Evolutionary conservation across 2,329 filamentous ascomycete genomes (phyloP).

Genomic region (Epichloe baconii): DNA sequence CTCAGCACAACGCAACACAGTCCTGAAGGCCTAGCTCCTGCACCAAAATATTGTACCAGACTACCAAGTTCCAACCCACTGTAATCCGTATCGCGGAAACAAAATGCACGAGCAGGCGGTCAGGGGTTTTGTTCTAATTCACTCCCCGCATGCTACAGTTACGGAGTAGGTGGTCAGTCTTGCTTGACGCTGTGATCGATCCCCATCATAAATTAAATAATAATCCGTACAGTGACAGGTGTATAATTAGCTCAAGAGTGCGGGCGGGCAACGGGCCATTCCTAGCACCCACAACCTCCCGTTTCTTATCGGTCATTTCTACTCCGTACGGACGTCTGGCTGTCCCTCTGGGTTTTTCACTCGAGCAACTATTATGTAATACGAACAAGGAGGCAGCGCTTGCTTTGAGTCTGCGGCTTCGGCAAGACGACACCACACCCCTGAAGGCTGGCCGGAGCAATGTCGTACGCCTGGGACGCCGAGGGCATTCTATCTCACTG

Average conservation of each 20-base stretch:
- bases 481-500: neutral
- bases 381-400: too few relatives aligned
- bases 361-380: neutral
- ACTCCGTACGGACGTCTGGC: neutral
- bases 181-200: neutral
- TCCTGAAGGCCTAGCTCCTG: neutral
- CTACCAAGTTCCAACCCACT: neutral
- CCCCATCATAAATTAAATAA: neutral
- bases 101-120: neutral
- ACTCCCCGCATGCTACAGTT: neutral
- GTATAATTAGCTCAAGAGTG: neutral
- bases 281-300: neutral
- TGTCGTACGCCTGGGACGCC: neutral
- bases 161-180: neutral
- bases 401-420: too few relatives aligned
- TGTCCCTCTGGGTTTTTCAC: neutral
- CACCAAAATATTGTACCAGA: neutral
- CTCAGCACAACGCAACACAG: neutral
- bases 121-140: too few relatives aligned
- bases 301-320: neutral
- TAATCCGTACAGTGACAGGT: too few relatives aligned
- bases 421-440: neutral
- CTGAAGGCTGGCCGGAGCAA: neutral
- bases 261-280: slow-evolving; percentile 3
- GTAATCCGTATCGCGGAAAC: neutral